Evolutionary conservation across 257 asterid genomes (phyloP).

Genomic region (Galeopsis tetrahit): DNA sequence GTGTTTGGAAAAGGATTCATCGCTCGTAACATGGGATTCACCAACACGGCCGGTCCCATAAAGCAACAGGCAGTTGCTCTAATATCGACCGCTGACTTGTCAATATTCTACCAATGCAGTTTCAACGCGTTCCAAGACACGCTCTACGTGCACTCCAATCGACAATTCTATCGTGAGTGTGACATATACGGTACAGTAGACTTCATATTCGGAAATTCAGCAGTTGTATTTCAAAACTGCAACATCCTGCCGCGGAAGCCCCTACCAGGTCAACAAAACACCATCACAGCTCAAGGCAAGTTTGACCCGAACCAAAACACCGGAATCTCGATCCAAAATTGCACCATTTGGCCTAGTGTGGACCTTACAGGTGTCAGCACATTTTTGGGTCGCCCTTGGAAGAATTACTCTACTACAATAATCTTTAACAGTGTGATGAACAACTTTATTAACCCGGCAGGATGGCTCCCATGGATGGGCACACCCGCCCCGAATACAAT

Average conservation of each 20-base stretch:
- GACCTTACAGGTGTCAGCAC: conserved; percentile 55
- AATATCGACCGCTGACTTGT: conserved; percentile 48
- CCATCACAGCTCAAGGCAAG: conserved; percentile 56
- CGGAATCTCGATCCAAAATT: conserved; percentile 71
- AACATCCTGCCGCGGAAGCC: conserved; percentile 48
- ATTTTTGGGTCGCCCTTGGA: conserved; percentile 85
- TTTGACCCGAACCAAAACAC: conserved; percentile 56
- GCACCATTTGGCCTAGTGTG: conserved; percentile 51
- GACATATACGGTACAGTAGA: conserved; percentile 49
- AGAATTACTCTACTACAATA: conserved; percentile 70
- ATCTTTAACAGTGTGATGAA: conserved; percentile 43
- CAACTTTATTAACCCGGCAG: conserved; percentile 52
- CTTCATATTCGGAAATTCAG: conserved; percentile 55
- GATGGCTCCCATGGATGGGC: conserved; percentile 91
- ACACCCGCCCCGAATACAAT: conserved; percentile 65
- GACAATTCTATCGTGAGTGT: conserved; percentile 60
- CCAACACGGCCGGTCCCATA: conserved; percentile 51
- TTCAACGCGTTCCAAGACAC: conserved; percentile 56
- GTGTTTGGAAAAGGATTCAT: conserved; percentile 55
- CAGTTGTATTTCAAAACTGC: conserved; percentile 46
- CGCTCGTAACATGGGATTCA: conserved; percentile 66
- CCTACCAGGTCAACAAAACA: conserved; percentile 49
- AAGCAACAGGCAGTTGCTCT: conserved; percentile 62
- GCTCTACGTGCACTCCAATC: conserved; percentile 48
- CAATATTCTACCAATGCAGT: conserved; percentile 48